A percentile compares a stretch with the other conserved stretches of the same genome.
These are phyloP conservation scores for Rhododendron molle DNA, from an alignment of 148 eudicot species.

Conservation along the genomic window DNA sequence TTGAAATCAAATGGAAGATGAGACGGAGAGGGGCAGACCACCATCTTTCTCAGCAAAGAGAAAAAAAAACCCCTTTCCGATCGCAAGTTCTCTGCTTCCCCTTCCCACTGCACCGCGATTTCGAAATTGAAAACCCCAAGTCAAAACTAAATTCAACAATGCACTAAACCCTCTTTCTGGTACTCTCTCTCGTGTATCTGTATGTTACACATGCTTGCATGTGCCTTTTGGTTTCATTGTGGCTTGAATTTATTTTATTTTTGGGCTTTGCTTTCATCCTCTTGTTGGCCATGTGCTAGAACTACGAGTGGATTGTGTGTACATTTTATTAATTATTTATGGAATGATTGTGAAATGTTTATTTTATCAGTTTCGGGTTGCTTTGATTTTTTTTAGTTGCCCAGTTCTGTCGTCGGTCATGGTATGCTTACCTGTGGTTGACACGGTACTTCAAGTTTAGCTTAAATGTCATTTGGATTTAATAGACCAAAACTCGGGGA, in stretches of 20 bases:
- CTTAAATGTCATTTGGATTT: neutral
- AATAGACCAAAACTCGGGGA: neutral
- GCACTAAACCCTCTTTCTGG: constrained; percentile 9
- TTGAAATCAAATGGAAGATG: neutral
- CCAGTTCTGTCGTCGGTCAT: neutral
- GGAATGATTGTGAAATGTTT: neutral
- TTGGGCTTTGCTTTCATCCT: neutral
- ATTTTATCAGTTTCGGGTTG: neutral
- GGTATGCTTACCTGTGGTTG: neutral
- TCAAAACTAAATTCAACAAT: too few species aligned
- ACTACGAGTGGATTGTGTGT: neutral
- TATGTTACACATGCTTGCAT: neutral
- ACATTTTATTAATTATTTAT: neutral
- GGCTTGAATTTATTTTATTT: neutral
- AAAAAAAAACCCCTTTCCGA: neutral
- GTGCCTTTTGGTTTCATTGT: neutral
- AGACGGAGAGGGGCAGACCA: neutral
- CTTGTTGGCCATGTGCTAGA: neutral
- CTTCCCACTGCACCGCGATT: too few species aligned
- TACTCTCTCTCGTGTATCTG: neutral
- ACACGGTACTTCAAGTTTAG: neutral
- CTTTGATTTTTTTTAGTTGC: neutral
- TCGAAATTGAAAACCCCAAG: too few species aligned
- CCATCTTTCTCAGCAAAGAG: neutral
- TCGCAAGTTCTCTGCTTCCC: neutral